Evolutionary conservation across 1,284 basidiomycete species (phyloP).

Genomic region (Rhodotorula sp.): DNA sequence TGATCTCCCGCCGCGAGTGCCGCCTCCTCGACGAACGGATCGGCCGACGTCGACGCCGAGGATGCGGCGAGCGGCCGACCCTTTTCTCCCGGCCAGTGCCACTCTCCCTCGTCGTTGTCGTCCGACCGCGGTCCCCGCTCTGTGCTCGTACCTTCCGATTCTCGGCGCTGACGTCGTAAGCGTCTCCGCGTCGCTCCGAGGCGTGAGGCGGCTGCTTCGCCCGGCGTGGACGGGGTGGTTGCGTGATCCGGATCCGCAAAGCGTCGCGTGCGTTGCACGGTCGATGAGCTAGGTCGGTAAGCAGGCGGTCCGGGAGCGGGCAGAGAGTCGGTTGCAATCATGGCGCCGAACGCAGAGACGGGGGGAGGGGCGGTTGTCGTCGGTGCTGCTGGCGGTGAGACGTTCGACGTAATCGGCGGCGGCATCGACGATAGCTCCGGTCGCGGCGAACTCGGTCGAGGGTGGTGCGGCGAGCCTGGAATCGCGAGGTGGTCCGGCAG

Average conservation of each 20-base stretch:
- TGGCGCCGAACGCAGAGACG: background rate
- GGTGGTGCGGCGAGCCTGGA: constrained; percentile 5
- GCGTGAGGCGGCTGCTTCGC: background rate
- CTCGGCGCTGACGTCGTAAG: background rate
- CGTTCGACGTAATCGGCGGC: background rate
- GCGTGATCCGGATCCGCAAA: background rate
- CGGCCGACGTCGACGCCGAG: background rate
- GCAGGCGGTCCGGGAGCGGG: constrained; percentile 38
- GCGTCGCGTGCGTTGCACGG: constrained; percentile 21
- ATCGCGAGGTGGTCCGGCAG: constrained; percentile 13
- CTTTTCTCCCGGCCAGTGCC: constrained; percentile 40
- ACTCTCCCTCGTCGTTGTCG: constrained; percentile 15
- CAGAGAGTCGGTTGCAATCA: constrained; percentile 20
- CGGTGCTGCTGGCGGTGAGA: background rate
- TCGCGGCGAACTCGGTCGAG: background rate
- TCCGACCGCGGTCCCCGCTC: background rate
- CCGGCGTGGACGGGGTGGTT: background rate
- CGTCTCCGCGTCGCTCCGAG: background rate
- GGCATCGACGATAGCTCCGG: background rate
- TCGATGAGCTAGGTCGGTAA: constrained; percentile 27
- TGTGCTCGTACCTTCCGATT: background rate
- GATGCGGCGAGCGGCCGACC: background rate
- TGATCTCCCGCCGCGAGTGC: background rate
- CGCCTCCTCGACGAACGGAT: background rate
- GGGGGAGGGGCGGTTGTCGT: background rate